phyloP scores from a whole-genome alignment of 257 asterid genomes.

The Gentiana dahurica region DNA sequence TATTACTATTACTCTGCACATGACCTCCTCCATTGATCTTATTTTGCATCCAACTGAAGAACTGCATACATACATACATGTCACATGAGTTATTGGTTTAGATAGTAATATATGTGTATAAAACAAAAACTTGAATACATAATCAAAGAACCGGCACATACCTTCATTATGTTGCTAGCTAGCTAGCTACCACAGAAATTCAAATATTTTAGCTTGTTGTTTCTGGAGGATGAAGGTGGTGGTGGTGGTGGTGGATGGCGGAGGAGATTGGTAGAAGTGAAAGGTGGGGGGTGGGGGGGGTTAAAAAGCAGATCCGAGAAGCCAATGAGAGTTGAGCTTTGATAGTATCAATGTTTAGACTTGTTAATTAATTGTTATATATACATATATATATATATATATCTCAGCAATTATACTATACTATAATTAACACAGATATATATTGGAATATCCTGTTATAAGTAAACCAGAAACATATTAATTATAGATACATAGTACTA shows the following conservation, averaged over 20 bases:
- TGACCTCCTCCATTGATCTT: slow-evolving; percentile 20
- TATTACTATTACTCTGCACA: slow-evolving; percentile 7
- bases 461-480: no score
- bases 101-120: no score
- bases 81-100: no score
- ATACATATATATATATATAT: no score
- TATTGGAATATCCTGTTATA: no score
- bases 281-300: neutral
- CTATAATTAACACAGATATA: no score
- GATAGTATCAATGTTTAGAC: slow-evolving; percentile 18
- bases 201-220: neutral
- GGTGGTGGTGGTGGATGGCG: neutral
- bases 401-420: no score
- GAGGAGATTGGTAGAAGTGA: neutral
- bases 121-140: neutral
- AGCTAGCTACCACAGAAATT: neutral
- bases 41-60: slow-evolving; percentile 33
- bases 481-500: no score
- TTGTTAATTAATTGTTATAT: no score
- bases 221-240: neutral
- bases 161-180: no score
- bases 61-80: slow-evolving; percentile 16
- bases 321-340: slow-evolving; percentile 52
- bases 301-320: slow-evolving; percentile 38
- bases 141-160: neutral